phyloP scores from a whole-genome alignment of 2,329 filamentous ascomycete species.

The Atkinsonella texensis region DNA sequence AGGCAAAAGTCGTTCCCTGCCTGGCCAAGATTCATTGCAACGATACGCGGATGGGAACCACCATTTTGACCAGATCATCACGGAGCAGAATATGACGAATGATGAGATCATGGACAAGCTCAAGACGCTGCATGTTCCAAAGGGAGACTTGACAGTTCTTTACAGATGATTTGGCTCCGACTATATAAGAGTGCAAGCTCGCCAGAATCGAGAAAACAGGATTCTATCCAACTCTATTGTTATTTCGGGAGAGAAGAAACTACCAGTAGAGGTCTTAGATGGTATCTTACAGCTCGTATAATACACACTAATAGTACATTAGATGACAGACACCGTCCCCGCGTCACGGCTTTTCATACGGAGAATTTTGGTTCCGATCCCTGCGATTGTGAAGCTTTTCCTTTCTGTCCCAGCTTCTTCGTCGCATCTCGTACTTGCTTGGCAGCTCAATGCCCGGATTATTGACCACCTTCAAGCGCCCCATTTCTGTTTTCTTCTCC shows the following conservation, averaged over 20 bases:
- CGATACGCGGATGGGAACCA: conserved; percentile 64
- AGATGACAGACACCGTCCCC: not conserved
- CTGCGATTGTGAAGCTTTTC: not conserved
- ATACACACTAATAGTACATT: not conserved
- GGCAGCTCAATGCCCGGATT: conserved; percentile 30
- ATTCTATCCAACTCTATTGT: not conserved
- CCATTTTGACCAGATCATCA: conserved; percentile 73
- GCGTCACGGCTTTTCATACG: not conserved
- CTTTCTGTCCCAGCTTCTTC: conserved; percentile 10
- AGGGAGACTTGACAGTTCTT: conserved; percentile 41
- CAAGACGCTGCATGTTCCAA: conserved; percentile 40
- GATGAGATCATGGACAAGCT: conserved; percentile 58
- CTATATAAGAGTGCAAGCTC: not conserved
- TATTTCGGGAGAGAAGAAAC: not conserved
- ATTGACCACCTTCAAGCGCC: conserved; percentile 22
- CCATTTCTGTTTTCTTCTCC: conserved; percentile 9
- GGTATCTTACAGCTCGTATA: not conserved
- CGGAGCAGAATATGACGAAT: conserved; percentile 59
- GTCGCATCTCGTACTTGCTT: conserved; percentile 21
- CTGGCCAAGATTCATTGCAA: conserved; percentile 41
- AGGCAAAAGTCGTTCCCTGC: conserved; percentile 32
- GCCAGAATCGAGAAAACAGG: not conserved
- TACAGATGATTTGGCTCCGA: conserved; percentile 29
- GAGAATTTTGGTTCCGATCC: not conserved
- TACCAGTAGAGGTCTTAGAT: not conserved